Evolutionary conservation across 2,329 filamentous ascomycete genomes (phyloP).

Genomic region (Fusarium haematococcum): DNA sequence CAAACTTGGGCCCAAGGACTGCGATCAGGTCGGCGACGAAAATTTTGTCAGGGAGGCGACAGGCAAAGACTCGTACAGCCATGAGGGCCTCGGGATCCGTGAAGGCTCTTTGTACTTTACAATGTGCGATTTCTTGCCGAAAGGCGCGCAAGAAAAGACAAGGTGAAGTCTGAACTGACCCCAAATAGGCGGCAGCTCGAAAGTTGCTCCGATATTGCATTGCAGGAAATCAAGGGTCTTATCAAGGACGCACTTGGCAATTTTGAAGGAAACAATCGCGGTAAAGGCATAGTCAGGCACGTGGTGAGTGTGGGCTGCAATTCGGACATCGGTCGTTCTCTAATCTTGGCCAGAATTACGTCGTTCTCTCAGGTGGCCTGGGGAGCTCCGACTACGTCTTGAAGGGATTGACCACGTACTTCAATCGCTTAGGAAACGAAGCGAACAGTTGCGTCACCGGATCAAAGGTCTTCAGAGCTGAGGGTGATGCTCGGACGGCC

Average conservation of each 20-base stretch:
- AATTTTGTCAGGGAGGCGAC: too few species aligned
- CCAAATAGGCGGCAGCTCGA: not conserved
- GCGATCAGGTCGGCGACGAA: not conserved
- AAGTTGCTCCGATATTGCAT: not conserved
- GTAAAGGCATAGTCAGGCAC: not conserved
- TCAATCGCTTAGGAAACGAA: accelerated
- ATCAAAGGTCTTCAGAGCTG: not conserved
- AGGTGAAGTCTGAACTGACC: not conserved
- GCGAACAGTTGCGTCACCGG: not conserved
- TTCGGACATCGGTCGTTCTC: not conserved
- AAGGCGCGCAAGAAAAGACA: not conserved
- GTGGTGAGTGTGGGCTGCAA: not conserved
- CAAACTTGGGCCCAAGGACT: not conserved
- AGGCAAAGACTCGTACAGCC: not conserved
- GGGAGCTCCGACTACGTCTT: not conserved
- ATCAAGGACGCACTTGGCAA: not conserved
- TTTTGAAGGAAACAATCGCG: not conserved
- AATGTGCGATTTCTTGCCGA: not conserved
- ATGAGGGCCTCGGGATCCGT: not conserved
- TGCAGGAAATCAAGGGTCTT: not conserved
- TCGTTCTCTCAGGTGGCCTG: not conserved
- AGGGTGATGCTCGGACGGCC: not conserved
- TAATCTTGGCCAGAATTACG: not conserved
- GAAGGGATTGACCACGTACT: not conserved
- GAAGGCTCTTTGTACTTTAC: not conserved